phyloP scores from a whole-genome alignment of 2,329 filamentous ascomycete genomes.

The Scleromitrula shiraiana region DNA sequence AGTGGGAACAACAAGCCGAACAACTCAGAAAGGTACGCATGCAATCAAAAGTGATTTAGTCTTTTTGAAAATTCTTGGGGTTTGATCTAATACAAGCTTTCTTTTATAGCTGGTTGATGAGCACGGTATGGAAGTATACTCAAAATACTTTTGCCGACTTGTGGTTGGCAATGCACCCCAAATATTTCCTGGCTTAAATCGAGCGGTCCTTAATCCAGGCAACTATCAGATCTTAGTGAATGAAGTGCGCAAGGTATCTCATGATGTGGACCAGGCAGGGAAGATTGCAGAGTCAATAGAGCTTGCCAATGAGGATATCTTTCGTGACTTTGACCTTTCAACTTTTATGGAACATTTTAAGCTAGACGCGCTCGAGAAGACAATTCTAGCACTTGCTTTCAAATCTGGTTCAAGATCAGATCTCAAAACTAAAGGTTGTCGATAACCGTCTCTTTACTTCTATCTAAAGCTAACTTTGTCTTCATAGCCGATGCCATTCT shows the following conservation, averaged over 20 bases:
- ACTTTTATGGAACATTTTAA: constrained; percentile 96
- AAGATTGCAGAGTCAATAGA: constrained; percentile 94
- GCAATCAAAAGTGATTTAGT: not conserved
- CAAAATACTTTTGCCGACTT: constrained; percentile 89
- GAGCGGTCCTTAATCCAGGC: constrained; percentile 65
- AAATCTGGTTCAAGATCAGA: constrained; percentile 74
- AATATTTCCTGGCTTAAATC: constrained; percentile 75
- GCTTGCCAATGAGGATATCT: constrained; percentile 82
- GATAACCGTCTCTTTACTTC: constrained; percentile 3
- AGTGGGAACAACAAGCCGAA: constrained; percentile 88
- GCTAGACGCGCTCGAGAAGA: constrained; percentile 80
- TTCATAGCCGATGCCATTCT: constrained; percentile 77
- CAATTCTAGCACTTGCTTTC: constrained; percentile 80
- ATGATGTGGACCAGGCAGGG: constrained; percentile 71
- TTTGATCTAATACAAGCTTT: not conserved
- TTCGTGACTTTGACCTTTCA: constrained; percentile 92
- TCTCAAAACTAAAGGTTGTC: constrained; percentile 77
- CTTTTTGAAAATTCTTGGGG: constrained; percentile 5
- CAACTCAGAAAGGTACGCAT: constrained; percentile 80
- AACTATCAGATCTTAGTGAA: constrained; percentile 75
- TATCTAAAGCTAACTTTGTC: constrained; percentile 12
- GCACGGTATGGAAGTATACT: constrained; percentile 98
- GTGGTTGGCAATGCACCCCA: constrained; percentile 84
- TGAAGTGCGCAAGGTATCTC: constrained; percentile 80
- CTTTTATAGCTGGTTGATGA: constrained; percentile 74